A percentile compares a stretch with the other conserved stretches of the same genome.
Evolutionary conservation across 2,329 filamentous ascomycete species (phyloP).

Genomic region (Pochonia chlamydosporia): DNA sequence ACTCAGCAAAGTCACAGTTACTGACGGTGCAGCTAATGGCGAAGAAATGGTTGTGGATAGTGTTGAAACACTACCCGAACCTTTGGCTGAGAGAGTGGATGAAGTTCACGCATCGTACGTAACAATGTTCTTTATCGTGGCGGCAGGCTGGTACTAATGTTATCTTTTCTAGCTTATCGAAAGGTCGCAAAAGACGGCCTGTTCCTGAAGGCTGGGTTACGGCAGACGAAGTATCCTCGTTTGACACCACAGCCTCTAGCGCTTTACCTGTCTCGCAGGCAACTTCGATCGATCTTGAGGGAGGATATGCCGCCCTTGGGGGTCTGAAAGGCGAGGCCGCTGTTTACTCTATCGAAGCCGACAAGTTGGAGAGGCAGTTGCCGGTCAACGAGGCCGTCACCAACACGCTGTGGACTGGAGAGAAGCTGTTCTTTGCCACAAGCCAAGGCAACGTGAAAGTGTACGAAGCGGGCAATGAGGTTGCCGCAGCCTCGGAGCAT

Average conservation of each 20-base stretch:
- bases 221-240: conserved; percentile 57
- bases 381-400: conserved; percentile 65
- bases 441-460: conserved; percentile 74
- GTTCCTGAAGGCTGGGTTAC: conserved; percentile 82
- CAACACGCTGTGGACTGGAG: conserved; percentile 56
- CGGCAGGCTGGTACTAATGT: conserved; percentile 7
- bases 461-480: conserved; percentile 65
- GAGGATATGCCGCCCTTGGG: conserved; percentile 65
- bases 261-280: conserved; percentile 41
- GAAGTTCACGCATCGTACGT: conserved; percentile 74
- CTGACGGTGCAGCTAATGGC: conserved; percentile 49
- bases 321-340: conserved; percentile 69
- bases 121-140: conserved; percentile 4
- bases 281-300: conserved; percentile 44
- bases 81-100: conserved; percentile 67
- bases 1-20: conserved; percentile 76
- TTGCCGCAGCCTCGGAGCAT: conserved; percentile 70
- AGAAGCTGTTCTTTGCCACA: conserved; percentile 67
- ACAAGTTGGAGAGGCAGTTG: conserved; percentile 62
- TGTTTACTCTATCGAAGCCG: conserved; percentile 67
- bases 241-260: conserved; percentile 39
- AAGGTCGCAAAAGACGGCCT: conserved; percentile 82
- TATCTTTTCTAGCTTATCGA: conserved; percentile 60
- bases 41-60: conserved; percentile 91
- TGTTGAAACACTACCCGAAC: conserved; percentile 66